A percentile compares a stretch with the other conserved stretches of the same genome.
Evolutionary conservation across 2,329 filamentous ascomycete genomes (phyloP).

Genomic region (Sclerotinia subarctica): DNA sequence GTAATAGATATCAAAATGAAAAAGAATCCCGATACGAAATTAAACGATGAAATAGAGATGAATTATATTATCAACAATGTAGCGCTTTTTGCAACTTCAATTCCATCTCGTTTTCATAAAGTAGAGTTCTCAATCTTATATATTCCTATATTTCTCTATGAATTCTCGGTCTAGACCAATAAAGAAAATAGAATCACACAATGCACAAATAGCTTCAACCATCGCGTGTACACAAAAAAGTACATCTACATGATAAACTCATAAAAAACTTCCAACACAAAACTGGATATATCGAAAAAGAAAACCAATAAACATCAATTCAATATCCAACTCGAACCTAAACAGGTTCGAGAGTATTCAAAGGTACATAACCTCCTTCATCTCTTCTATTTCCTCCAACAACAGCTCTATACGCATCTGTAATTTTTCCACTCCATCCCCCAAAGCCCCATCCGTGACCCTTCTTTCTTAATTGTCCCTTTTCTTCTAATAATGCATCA

Average conservation of each 20-base stretch:
- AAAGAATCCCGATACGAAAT: no score
- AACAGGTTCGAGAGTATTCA: slow-evolving; percentile 41
- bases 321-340: slow-evolving; percentile 8
- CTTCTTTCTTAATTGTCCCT: slow-evolving; percentile 42
- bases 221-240: not conserved
- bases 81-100: no score
- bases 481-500: slow-evolving; percentile 62
- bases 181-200: not conserved
- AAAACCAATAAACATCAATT: not conserved
- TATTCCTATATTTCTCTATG: not conserved
- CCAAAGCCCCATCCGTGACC: slow-evolving; percentile 39
- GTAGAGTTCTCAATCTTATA: no score
- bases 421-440: slow-evolving; percentile 44
- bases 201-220: not conserved
- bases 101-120: no score
- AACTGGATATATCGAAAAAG: slow-evolving; percentile 5
- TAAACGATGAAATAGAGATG: no score
- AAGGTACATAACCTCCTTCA: slow-evolving; percentile 58
- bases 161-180: not conserved
- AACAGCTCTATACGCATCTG: slow-evolving; percentile 43
- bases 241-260: not conserved
- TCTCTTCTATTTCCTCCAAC: slow-evolving; percentile 42
- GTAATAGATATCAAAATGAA: no score
- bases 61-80: no score
- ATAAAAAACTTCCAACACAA: not conserved